Base-by-base conservation (phyloP, 805 yeast genomes). In the Torulaspora delbrueckii region DNA sequence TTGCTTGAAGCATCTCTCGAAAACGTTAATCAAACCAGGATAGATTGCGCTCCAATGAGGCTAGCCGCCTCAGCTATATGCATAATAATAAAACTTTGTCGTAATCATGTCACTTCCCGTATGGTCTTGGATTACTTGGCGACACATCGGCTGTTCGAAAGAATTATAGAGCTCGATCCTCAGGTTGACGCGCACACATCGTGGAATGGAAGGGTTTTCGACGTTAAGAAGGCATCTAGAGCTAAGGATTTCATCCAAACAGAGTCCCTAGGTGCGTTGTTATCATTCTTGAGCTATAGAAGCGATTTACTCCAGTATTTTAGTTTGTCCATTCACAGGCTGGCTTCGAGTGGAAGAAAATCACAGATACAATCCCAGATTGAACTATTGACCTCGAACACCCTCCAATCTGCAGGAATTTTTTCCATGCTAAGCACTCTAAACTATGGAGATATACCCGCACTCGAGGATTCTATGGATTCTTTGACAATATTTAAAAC, bases 361-460 rank as follows among this genome's bases (percentile, higher is more conserved):
- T 77, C 46, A 68, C 75, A 35, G 66, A 70, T 59, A 3, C 13
- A 42, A 19, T 42, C 58, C 19, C 83, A 84, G 52, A 69, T 82
- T 22, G 69, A 74, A 4, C 56, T 71, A 3, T 66, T 89, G 16
- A 78, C 82, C 12, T 58, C 75, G 13, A 73, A 71, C 48, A 68
- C 77, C 22, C 66, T 76, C 46, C 85, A 84, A 1, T 75, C 88
- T 0, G 83, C 91, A 0, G 81, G 78, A 49, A 68, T 86, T 1
- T 70, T 88, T 45, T 76, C 81, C 27, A 81, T 84, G 48, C 69
- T 90, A 55, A 96, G 87, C 63, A 70, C 83, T 4, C 65, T 86
- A 42, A 86, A 84, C 56, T 80, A 75, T 42, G 69, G 75, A 45
- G 76, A 75, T 18, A 72, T 70, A 43, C 68, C 71, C 13, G 65